These are phyloP conservation scores for Fusarium temperatum DNA, from an alignment of 2,329 filamentous ascomycete species.

Conservation along the genomic window DNA sequence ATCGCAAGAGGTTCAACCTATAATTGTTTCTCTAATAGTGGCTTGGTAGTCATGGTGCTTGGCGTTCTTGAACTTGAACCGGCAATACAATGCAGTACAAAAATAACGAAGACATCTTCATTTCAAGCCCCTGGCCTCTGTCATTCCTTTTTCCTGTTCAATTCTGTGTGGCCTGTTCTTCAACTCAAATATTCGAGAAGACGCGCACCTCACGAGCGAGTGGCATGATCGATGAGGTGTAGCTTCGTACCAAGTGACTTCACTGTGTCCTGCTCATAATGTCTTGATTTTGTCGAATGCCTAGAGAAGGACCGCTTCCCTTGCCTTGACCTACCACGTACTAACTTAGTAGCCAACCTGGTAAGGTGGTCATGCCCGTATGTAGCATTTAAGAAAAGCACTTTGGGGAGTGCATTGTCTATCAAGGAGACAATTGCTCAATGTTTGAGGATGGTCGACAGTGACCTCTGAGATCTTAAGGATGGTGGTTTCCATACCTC, in stretches of 20 bases:
- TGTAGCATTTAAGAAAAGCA: not conserved
- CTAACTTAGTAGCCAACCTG: not conserved
- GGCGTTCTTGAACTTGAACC: slow-evolving; percentile 25
- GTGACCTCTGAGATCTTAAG: not conserved
- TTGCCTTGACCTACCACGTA: too few species aligned
- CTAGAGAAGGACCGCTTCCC: not conserved
- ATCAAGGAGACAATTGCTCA: not conserved
- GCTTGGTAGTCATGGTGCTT: slow-evolving; percentile 2
- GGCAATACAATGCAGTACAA: slow-evolving; percentile 9
- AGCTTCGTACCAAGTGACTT: not conserved
- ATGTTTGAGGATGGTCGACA: not conserved
- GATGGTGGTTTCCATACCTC: not conserved
- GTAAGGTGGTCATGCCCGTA: not conserved
- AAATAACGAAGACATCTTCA: not conserved
- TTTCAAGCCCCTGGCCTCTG: not conserved
- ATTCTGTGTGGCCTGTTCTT: not conserved
- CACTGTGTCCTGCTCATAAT: not conserved
- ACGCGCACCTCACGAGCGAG: not conserved
- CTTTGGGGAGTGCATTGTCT: not conserved
- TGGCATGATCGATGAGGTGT: not conserved
- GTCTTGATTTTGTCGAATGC: not conserved
- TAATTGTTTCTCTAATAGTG: slow-evolving; percentile 52
- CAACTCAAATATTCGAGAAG: not conserved
- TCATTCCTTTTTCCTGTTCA: not conserved
- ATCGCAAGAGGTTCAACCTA: slow-evolving; percentile 91